Percentiles rank a stretch among this genome's conserved stretches.
Evolutionary conservation across 2,329 filamentous ascomycete genomes (phyloP).

Genomic region (Sporothrix curviconia): DNA sequence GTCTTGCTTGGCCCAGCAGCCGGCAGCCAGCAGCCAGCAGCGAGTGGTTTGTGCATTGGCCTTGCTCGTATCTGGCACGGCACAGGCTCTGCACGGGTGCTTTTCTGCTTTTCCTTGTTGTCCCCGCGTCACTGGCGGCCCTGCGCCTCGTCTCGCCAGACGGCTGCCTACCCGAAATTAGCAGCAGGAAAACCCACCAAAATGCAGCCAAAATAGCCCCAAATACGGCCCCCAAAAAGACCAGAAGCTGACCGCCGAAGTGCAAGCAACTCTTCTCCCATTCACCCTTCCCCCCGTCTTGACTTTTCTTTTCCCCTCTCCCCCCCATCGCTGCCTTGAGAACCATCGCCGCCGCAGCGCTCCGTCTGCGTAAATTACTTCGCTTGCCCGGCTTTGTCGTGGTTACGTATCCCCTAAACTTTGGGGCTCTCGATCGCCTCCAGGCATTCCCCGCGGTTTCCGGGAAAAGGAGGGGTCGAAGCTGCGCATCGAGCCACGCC

Average conservation of each 20-base stretch:
- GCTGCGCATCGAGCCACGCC: slow-evolving; percentile 15
- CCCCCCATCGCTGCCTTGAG: neutral
- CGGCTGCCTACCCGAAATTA: slow-evolving; percentile 15
- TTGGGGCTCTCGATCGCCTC: slow-evolving; percentile 1
- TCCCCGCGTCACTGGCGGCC: neutral
- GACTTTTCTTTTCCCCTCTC: neutral
- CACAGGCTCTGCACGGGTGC: neutral
- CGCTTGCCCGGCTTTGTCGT: slow-evolving; percentile 5
- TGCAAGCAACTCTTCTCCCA: neutral
- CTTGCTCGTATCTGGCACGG: neutral
- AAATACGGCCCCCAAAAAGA: neutral
- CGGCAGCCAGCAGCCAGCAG: no score
- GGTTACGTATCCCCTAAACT: neutral
- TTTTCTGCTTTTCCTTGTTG: neutral
- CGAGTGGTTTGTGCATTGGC: slow-evolving; percentile 5
- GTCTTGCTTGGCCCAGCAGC: neutral
- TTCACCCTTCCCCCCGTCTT: neutral
- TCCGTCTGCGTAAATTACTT: neutral
- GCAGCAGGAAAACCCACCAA: neutral
- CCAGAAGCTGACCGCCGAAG: slow-evolving; percentile 5
- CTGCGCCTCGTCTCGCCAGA: slow-evolving; percentile 9
- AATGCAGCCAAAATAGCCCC: neutral
- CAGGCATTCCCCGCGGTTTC: slow-evolving; percentile 18
- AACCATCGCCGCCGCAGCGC: neutral
- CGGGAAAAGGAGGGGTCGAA: slow-evolving; percentile 21